These are phyloP conservation scores for Lipomyces kockii DNA, from an alignment of 805 yeast species.

Conservation along the genomic window DNA sequence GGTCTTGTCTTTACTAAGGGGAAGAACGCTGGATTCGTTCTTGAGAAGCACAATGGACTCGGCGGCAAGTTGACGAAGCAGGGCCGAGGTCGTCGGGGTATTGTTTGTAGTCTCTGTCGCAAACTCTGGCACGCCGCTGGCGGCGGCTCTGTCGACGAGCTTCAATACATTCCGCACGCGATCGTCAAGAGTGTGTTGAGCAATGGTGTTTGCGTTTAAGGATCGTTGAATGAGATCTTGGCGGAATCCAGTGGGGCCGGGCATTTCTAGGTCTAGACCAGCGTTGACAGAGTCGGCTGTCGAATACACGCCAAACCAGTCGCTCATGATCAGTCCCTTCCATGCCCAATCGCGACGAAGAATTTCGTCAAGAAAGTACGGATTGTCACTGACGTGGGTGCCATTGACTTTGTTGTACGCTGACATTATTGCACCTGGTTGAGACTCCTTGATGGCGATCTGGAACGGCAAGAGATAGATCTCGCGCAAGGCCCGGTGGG, in stretches of 20 bases:
- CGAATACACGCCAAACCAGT: conserved; percentile 64
- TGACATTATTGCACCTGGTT: conserved; percentile 64
- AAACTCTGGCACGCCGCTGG: conserved; percentile 51
- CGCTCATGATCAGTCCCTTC: conserved; percentile 63
- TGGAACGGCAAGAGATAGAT: conserved; percentile 67
- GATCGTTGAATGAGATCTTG: conserved; percentile 51
- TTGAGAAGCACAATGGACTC: conserved; percentile 63
- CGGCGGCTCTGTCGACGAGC: conserved; percentile 51
- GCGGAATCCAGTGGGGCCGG: conserved; percentile 61
- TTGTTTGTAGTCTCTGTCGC: conserved; percentile 37
- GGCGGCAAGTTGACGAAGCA: conserved; percentile 53
- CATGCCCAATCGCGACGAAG: conserved; percentile 62
- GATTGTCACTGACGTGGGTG: conserved; percentile 57
- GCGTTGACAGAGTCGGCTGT: conserved; percentile 54
- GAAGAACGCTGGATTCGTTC: conserved; percentile 55
- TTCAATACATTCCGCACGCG: conserved; percentile 51
- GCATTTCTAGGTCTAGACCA: conserved; percentile 69
- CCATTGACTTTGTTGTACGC: conserved; percentile 68
- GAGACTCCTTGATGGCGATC: conserved; percentile 56
- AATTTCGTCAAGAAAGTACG: conserved; percentile 51
- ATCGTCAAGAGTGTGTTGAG: conserved; percentile 48
- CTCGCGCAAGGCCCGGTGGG: conserved; percentile 67
- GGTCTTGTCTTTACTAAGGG: conserved; percentile 51
- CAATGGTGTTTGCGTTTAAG: conserved; percentile 50
- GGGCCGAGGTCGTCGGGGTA: conserved; percentile 53